Evolutionary conservation across 2,329 filamentous ascomycete species (phyloP), one percentile per base, ranked within the genome.

Genomic region (Cladophialophora exuberans): DNA sequence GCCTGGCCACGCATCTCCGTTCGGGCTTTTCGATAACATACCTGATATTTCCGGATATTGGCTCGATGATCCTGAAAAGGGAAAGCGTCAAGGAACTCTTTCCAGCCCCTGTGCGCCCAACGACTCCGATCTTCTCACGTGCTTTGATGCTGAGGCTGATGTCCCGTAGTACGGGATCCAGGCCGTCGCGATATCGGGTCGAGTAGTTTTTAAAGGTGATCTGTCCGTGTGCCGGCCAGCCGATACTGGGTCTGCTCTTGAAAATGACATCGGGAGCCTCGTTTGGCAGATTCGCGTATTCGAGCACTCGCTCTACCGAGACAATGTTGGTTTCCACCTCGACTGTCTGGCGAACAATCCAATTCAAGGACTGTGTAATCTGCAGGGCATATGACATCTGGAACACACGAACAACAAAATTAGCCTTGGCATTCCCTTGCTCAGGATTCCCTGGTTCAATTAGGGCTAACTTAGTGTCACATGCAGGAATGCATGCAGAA

Each of bases 311-410:
- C 80, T 99, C 94, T 31, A 99, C 94, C 7, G 93, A 96, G 41
- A 99, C 93, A 67, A 99, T 99, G 73, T 99, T 99, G n/a, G 93
- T 97, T 79, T 99, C 95, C n/a, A 99, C 94, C 73, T 99, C 95
- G 28, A 99, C 94, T 0, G 92, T 97, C 75, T 99, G 94, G 56
- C 95, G 86, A 47, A 99, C 94, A 67, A 99, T 97, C 94, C 94
- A 99, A 78, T 97, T 99, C 67, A 99, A 82, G 30, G 92, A 96
- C 64, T 93, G 89, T 1, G 94, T 99, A 68, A 99, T 97, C 76
- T 97, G 90, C 61, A 99, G 82, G 33, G 92, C 94, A 74, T 97
- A 97, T 42, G 93, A 96, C 91, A 99, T 96, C 60, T 62, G 33
- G 22, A 38, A 44, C 28, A 26, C 15, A 35, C 26, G 17, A 38